A percentile compares a stretch with the other conserved stretches of the same genome.
Evolutionary conservation across 192 early-diverging fungal species (phyloP).

Genomic region (Podila horticola): DNA sequence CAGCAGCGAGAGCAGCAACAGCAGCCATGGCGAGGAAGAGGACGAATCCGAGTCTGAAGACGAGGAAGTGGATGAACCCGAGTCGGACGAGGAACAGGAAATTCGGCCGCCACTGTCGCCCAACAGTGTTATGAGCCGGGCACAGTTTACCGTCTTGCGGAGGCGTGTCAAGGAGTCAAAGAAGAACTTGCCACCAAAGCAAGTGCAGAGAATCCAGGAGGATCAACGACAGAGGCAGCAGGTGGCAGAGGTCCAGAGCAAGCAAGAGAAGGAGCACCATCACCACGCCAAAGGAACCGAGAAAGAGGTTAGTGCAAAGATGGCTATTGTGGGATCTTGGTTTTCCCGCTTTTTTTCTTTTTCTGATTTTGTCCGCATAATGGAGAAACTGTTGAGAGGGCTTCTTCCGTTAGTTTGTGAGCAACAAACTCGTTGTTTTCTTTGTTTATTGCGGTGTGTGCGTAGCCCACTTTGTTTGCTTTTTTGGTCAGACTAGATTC

Average conservation of each 20-base stretch:
- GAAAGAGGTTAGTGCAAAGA: background rate
- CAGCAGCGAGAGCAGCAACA: constrained; percentile 45
- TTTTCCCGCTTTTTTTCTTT: constrained; percentile 1
- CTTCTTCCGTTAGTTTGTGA: too few relatives aligned
- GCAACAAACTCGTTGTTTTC: too few relatives aligned
- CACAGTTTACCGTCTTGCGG: background rate
- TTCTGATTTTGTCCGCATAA: background rate
- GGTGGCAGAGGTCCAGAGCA: background rate
- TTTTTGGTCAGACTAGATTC: background rate
- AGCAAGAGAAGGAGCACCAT: constrained; percentile 5
- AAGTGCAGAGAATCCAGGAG: constrained; percentile 8
- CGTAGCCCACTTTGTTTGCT: background rate
- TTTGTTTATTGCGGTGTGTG: too few relatives aligned
- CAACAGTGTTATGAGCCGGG: background rate
- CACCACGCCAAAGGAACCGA: background rate
- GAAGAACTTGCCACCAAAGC: background rate
- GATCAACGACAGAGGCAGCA: background rate
- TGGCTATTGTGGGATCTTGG: background rate
- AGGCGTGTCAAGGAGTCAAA: background rate
- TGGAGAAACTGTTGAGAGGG: too few relatives aligned
- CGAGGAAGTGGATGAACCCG: constrained; percentile 15
- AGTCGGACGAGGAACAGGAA: constrained; percentile 5
- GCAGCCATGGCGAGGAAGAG: constrained; percentile 16
- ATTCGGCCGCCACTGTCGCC: constrained; percentile 3
- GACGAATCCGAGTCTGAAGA: constrained; percentile 15